Base-by-base conservation (phyloP, 768 basidiomycete genomes). In the Cubamyces lactineus region DNA sequence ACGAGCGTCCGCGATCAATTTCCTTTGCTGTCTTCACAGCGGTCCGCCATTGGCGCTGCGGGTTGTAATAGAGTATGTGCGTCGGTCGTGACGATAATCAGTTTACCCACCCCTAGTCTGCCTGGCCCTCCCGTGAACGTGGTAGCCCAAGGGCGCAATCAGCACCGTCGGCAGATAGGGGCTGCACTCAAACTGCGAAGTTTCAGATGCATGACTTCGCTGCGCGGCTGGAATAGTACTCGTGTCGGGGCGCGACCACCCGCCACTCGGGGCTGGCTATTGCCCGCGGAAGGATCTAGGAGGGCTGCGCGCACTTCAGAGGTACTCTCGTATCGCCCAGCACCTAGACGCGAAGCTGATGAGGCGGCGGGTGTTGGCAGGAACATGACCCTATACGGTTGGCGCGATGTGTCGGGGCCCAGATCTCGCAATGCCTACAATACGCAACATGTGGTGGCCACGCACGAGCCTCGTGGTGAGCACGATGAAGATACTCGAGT, bases 401-500 rank as follows among this genome's bases (percentile, higher is more conserved):
- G 19, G 52, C 41, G 43, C 57, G 58, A 59, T 59, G 53, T 57
- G 63, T 55, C 63, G 62, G 58, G 63, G 63, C 50, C 63, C 63
- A 64, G 63, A 60, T 60, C 58, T 45, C 53, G 34, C 45, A 52
- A 49, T 19, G 48, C 57, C 21, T n/a, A 49, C 58, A 54, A 43
- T 54, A n/a, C 50, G 12, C 3, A 60, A 64, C 63, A 64, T 64
- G 63, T 59, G 63, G 55, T 60, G 48, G 61, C 61, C 66, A 69
- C 61, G 66, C 67, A 52, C 39, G 52, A 24, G 65, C 67, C 67
- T 68, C 67, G 65, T 68, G 67, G 60, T 41, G 50, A 58, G 63
- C 67, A 68, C 63, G 67, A 50, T 67, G 66, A 45, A 48, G 56
- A 55, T 52, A 61, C 53, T 59, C 61, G 52, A 66, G 56, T 59